Evolutionary conservation across 306 rosid species (phyloP), one percentile per base, ranked within the genome.

Genomic region (Abrus pulchellus): DNA sequence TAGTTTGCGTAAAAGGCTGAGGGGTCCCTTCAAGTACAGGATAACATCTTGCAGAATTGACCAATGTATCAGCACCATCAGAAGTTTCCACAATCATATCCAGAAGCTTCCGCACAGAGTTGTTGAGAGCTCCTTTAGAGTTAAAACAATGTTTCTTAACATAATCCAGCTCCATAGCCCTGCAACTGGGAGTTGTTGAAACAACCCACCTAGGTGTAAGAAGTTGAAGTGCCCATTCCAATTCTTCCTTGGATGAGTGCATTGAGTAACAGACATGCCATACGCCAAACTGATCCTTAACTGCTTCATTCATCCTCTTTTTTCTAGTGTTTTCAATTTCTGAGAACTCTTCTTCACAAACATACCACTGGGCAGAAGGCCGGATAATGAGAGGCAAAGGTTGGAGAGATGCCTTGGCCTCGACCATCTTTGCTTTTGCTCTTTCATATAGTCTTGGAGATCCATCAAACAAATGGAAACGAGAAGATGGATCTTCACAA

Each of bases 341-440:
- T 1, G 88, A 65, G 66, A 54, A 62, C 78, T 75, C 89, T 27
- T 78, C 92, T 76, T 83, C 91, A 72, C 78, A 82, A 43, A 91
- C 94, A 89, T 90, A 92, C 98, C 97, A 94, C 88, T 92, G 94
- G 41, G 92, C 49, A 57, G 97, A 89, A 84, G 98, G 91, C 53
- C 93, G 94, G 50, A 94, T 73, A 29, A 94, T 79, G 50, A 94
- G 98, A 80, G 98, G 94, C 78, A 84, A 86, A 2, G 88, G 82
- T 79, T 80, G 85, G 45, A 60, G 76, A 57, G 84, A 73, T 70
- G 82, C 74, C 76, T 74, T 86, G 77, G 91, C 92, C 80, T 90
- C 90, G 61, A 54, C 66, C 75, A 92, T 78, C 81, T 77, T 89
- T 40, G 80, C 79, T 72, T 75, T 72, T 64, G 94, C 97, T 82